These are phyloP conservation scores for Arabidopsis arenosa DNA, from an alignment of 345 rosid genomes.

Conservation along the genomic window DNA sequence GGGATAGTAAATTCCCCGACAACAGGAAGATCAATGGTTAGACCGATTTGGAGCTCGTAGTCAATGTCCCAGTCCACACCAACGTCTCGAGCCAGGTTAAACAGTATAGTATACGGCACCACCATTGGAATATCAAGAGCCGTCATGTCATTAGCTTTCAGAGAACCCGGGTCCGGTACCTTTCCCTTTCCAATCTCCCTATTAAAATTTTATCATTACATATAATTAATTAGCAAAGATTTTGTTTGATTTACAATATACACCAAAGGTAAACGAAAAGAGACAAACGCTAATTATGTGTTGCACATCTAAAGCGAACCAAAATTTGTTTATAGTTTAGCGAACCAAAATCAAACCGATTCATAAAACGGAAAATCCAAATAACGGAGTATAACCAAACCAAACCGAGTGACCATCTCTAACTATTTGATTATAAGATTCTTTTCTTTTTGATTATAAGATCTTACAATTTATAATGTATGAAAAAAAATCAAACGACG, in stretches of 20 bases:
- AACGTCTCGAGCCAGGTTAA: conserved; percentile 74
- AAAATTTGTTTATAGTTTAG: background rate
- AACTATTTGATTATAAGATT: background rate
- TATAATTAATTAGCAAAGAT: background rate
- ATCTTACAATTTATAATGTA: background rate
- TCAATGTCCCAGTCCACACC: conserved; percentile 95
- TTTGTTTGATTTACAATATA: background rate
- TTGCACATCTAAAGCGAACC: background rate
- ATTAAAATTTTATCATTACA: background rate
- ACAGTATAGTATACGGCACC: conserved; percentile 66
- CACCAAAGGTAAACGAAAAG: no score
- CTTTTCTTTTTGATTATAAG: no score
- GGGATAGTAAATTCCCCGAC: conserved; percentile 74
- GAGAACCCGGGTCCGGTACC: conserved; percentile 84
- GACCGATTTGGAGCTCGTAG: conserved; percentile 67
- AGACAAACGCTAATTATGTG: no score
- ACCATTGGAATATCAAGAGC: conserved; percentile 66
- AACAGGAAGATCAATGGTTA: conserved; percentile 77
- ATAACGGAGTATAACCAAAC: background rate
- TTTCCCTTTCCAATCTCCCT: conserved; percentile 82
- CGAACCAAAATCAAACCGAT: conserved; percentile 1
- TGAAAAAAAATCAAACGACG: background rate
- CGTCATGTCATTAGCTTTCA: conserved; percentile 70
- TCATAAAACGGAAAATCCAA: background rate
- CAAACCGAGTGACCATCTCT: background rate